Evolutionary conservation across 2,329 filamentous ascomycete genomes (phyloP).

Genomic region (Talaromyces albobiverticillius): DNA sequence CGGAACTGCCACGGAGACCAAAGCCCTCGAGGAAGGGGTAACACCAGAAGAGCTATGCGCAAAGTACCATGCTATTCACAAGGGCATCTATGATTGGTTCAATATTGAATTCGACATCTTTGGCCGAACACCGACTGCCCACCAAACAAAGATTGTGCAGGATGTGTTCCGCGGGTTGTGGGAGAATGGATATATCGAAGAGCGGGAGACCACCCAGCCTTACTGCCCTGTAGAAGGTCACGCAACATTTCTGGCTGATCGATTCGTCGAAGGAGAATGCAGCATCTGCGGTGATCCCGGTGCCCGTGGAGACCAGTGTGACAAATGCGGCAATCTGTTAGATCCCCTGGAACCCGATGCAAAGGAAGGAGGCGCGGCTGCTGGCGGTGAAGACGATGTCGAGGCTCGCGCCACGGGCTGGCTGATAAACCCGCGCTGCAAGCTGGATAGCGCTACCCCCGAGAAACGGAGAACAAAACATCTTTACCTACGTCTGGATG

Average conservation of each 20-base stretch:
- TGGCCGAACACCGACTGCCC: constrained; percentile 80
- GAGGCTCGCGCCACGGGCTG: constrained; percentile 18
- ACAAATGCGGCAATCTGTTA: constrained; percentile 69
- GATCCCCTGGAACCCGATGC: constrained; percentile 61
- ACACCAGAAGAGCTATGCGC: constrained; percentile 82
- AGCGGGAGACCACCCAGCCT: constrained; percentile 82
- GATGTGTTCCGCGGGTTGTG: constrained; percentile 84
- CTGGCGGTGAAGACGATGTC: constrained; percentile 12
- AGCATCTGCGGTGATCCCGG: constrained; percentile 60
- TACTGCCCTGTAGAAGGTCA: constrained; percentile 68
- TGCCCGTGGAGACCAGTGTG: constrained; percentile 71
- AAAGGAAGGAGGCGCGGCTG: constrained; percentile 3
- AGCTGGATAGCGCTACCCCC: constrained; percentile 80
- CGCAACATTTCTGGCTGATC: constrained; percentile 70
- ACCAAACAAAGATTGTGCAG: constrained; percentile 92
- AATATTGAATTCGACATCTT: constrained; percentile 93
- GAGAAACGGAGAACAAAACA: constrained; percentile 82
- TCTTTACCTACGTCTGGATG: constrained; percentile 82
- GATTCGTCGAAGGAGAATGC: constrained; percentile 56
- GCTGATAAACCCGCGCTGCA: constrained; percentile 82
- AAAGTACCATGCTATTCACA: constrained; percentile 88
- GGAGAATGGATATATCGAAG: constrained; percentile 82
- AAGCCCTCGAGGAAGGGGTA: constrained; percentile 82
- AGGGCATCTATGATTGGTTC: constrained; percentile 94
- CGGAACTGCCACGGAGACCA: constrained; percentile 92